Conservation (phyloP, 345 rosid genomes). For the Mercurialis annua region DNA sequence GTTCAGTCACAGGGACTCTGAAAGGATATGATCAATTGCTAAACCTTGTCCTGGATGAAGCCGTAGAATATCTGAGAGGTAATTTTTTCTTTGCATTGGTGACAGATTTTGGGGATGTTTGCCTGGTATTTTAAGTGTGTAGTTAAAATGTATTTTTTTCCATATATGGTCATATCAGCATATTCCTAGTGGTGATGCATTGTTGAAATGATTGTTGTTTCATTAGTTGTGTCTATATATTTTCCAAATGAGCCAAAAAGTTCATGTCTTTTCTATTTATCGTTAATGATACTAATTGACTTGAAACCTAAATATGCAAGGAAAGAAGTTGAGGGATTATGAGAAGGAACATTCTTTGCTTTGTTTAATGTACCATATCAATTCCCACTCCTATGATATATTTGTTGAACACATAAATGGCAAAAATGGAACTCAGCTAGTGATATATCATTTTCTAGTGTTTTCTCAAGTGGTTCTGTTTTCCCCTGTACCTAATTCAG, state of each 20-base stretch:
- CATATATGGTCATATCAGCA: not conserved
- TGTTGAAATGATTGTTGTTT: not conserved
- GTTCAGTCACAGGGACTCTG: constrained; percentile 82
- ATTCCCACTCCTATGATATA: not conserved
- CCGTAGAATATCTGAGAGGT: constrained; percentile 87
- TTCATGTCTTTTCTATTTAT: not conserved
- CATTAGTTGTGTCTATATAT: not conserved
- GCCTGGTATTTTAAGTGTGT: not conserved
- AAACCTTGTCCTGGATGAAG: constrained; percentile 91
- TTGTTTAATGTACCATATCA: not conserved
- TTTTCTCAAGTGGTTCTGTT: not conserved
- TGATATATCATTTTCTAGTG: not conserved
- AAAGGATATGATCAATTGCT: constrained; percentile 94
- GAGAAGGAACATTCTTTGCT: not conserved
- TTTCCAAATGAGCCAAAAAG: not conserved
- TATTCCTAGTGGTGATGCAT: not conserved
- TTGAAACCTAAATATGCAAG: not conserved
- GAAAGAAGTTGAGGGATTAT: not conserved
- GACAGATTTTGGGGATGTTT: not conserved
- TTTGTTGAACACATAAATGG: not conserved
- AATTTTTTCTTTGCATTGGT: not conserved
- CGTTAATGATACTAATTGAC: not conserved
- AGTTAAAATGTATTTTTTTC: not conserved
- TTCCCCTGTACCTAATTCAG: not conserved
- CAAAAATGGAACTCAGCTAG: not conserved